Conservation (phyloP, 2,329 filamentous ascomycete genomes). For the Neonectria sp. region DNA sequence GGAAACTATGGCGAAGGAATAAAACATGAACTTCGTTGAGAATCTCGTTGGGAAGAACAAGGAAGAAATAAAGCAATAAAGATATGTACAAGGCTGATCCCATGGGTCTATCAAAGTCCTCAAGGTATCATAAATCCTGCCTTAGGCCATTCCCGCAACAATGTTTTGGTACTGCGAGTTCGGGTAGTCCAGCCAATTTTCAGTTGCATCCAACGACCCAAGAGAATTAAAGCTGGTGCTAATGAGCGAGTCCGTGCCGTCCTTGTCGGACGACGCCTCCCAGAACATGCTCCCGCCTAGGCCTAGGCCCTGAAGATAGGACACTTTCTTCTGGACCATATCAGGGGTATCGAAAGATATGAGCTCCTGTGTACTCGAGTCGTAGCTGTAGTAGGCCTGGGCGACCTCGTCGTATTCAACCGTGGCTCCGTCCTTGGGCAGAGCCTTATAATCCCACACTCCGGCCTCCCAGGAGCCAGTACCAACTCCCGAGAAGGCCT, state of each 20-base stretch:
- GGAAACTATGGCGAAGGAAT: neutral
- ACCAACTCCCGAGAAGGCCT: slow-evolving; percentile 75
- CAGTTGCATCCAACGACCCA: slow-evolving; percentile 58
- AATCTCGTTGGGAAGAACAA: neutral
- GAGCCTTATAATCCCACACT: slow-evolving; percentile 85
- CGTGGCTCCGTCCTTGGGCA: slow-evolving; percentile 74
- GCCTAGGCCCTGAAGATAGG: slow-evolving; percentile 73
- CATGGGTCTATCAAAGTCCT: neutral
- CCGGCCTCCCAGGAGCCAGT: slow-evolving; percentile 80
- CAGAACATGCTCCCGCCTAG: slow-evolving; percentile 90
- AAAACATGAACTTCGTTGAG: neutral
- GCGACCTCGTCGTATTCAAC: slow-evolving; percentile 71
- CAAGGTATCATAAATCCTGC: neutral
- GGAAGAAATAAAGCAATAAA: neutral
- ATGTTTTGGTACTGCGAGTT: slow-evolving; percentile 71
- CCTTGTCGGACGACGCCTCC: slow-evolving; percentile 81
- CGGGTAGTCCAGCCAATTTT: slow-evolving; percentile 68
- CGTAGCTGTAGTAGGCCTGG: slow-evolving; percentile 80
- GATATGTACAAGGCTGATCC: neutral
- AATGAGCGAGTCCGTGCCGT: slow-evolving; percentile 73
- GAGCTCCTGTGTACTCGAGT: slow-evolving; percentile 71
- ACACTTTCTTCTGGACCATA: slow-evolving; percentile 73
- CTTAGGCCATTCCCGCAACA: slow-evolving; percentile 29
- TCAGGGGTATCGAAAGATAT: slow-evolving; percentile 80
- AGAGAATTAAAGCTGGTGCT: slow-evolving; percentile 60